Conservation (phyloP, 495 filamentous ascomycete genomes). For the Penicillium lagena region DNA sequence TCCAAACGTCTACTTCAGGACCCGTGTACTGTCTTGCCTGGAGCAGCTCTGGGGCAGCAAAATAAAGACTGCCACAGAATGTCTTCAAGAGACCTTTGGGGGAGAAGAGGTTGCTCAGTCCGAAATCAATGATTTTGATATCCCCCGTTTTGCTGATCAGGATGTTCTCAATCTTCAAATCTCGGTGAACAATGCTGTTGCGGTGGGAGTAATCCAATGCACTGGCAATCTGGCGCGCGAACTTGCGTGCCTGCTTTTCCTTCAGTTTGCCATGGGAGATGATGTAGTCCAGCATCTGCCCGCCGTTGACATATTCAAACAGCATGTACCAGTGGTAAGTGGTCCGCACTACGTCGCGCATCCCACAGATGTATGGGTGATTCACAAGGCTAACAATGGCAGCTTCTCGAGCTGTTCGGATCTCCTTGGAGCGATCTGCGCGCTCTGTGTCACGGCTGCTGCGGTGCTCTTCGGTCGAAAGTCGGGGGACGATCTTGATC, state of each 20-base stretch:
- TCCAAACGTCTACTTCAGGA: slow-evolving; percentile 97
- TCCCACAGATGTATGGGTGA: slow-evolving; percentile 94
- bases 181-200: slow-evolving; percentile 97
- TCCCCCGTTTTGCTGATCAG: slow-evolving; percentile 98
- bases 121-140: slow-evolving; percentile 99
- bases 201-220: slow-evolving; percentile 98
- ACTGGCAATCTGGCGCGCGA: slow-evolving; percentile 94
- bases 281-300: slow-evolving; percentile 99
- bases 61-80: slow-evolving; percentile 97
- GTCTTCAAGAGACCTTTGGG: slow-evolving; percentile 86
- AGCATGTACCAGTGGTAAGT: slow-evolving; percentile 99
- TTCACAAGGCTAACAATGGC: slow-evolving; percentile 93
- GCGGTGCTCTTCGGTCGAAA: slow-evolving; percentile 78
- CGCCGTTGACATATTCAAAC: slow-evolving; percentile 98
- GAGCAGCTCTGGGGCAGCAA: slow-evolving; percentile 91
- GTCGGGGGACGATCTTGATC: slow-evolving; percentile 94
- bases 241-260: slow-evolving; percentile 97
- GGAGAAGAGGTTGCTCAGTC: slow-evolving; percentile 92
- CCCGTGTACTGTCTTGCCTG: slow-evolving; percentile 93
- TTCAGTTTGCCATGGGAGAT: slow-evolving; percentile 96
- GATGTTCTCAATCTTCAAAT: slow-evolving; percentile 99
- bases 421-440: slow-evolving; percentile 92
- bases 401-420: slow-evolving; percentile 91
- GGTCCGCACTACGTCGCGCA: slow-evolving; percentile 91
- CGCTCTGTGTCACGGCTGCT: slow-evolving; percentile 74